phyloP scores from a whole-genome alignment of 306 rosid species.

The Cajanus cajan region DNA sequence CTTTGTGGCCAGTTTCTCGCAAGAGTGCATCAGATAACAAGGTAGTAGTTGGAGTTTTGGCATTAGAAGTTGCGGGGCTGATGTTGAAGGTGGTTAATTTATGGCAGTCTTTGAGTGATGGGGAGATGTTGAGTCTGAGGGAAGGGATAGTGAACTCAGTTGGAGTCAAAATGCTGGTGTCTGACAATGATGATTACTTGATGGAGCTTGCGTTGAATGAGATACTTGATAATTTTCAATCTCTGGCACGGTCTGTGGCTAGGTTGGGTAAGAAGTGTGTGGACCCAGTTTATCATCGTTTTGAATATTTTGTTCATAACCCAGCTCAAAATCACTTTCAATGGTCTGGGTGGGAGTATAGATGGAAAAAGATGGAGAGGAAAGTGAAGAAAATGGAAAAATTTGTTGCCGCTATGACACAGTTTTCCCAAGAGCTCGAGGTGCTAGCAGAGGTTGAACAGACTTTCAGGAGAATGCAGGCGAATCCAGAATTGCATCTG shows the following conservation, averaged over 20 bases:
- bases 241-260: constrained; percentile 56
- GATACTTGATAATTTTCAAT: constrained; percentile 61
- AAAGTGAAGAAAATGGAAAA: constrained; percentile 85
- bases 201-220: constrained; percentile 78
- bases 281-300: constrained; percentile 67
- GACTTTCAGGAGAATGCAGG: constrained; percentile 67
- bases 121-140: constrained; percentile 49
- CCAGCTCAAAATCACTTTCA: constrained; percentile 53
- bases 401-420: constrained; percentile 53
- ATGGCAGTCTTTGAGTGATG: constrained; percentile 75
- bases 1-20: constrained; percentile 61
- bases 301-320: constrained; percentile 54
- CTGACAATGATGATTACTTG: constrained; percentile 56
- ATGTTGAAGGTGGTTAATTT: constrained; percentile 70
- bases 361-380: constrained; percentile 77
- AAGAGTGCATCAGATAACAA: constrained; percentile 49
- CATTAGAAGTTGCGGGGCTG: constrained; percentile 70
- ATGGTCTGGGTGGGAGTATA: constrained; percentile 79
- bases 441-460: constrained; percentile 81
- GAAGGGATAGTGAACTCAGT: constrained; percentile 55
- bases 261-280: constrained; percentile 68
- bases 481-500: constrained; percentile 40
- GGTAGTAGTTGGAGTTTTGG: constrained; percentile 67
- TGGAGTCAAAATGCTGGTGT: constrained; percentile 67
- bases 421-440: constrained; percentile 69